Evolutionary conservation across 768 basidiomycete genomes (phyloP).

Genomic region (Boletus barrowsii): DNA sequence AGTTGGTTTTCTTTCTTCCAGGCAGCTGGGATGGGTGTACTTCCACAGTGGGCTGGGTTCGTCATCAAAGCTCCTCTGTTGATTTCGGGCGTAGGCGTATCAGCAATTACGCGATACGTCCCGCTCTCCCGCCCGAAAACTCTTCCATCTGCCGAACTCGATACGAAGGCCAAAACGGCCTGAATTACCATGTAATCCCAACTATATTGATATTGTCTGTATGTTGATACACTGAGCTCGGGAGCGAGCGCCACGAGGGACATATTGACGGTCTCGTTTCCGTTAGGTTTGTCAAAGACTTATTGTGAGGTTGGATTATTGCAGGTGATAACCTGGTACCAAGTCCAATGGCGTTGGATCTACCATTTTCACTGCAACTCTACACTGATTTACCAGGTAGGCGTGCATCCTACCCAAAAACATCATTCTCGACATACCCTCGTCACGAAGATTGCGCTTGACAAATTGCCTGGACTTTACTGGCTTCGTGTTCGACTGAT

Average conservation of each 20-base stretch:
- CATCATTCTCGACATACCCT: neutral
- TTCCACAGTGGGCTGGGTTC: slow-evolving; percentile 5
- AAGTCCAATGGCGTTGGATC: slow-evolving; percentile 17
- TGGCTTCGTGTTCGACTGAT: slow-evolving; percentile 95
- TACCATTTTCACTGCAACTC: slow-evolving; percentile 15
- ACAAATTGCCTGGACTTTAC: slow-evolving; percentile 83
- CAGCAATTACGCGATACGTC: neutral
- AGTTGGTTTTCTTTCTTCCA: slow-evolving; percentile 2
- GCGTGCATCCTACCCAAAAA: neutral
- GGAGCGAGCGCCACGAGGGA: too few relatives aligned
- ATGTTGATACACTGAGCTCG: too few relatives aligned
- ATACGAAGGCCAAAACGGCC: too few relatives aligned
- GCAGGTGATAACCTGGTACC: too few relatives aligned
- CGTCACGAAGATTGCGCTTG: slow-evolving; percentile 80
- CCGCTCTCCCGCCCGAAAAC: too few relatives aligned
- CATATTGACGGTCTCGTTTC: too few relatives aligned
- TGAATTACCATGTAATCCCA: too few relatives aligned
- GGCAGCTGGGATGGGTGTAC: slow-evolving; percentile 8
- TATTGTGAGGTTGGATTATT: too few relatives aligned
- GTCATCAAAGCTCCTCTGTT: neutral
- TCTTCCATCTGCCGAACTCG: too few relatives aligned
- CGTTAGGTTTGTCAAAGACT: too few relatives aligned
- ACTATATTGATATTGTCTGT: too few relatives aligned
- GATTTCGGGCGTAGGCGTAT: neutral
- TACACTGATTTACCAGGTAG: slow-evolving; percentile 4